A percentile compares a stretch with the other conserved stretches of the same genome.
phyloP scores from a whole-genome alignment of 2,329 filamentous ascomycete genomes.

The Hypoxylon sp. region DNA sequence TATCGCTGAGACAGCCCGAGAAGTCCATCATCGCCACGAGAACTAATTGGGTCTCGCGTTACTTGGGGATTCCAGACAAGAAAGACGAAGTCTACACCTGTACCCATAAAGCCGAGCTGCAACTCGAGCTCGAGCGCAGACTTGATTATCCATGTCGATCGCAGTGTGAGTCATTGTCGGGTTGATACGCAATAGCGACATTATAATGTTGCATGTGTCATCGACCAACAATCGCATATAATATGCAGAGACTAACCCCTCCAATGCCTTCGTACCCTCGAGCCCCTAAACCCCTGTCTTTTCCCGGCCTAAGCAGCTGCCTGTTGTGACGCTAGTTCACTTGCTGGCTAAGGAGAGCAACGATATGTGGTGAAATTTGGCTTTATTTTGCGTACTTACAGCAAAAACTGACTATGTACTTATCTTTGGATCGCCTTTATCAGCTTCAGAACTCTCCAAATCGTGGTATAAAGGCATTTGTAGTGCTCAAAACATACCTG shows the following conservation, averaged over 20 bases:
- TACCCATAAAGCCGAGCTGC: not conserved
- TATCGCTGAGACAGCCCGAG: conserved; percentile 23
- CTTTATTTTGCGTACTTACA: not conserved
- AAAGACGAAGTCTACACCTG: not conserved
- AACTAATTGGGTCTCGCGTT: not conserved
- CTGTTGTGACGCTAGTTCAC: not conserved
- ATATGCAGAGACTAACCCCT: not conserved
- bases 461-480: not conserved
- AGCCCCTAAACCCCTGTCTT: not conserved
- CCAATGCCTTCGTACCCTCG: not conserved
- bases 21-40: conserved; percentile 24
- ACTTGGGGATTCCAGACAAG: not conserved
- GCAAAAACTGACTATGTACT: not conserved
- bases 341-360: too few species aligned
- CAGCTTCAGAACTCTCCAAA: not conserved
- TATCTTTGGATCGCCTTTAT: not conserved
- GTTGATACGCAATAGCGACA: conserved; percentile 2
- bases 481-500: not conserved
- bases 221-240: not conserved
- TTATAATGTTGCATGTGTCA: conserved; percentile 4
- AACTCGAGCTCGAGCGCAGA: not conserved
- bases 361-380: not conserved
- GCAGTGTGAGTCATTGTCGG: conserved; percentile 2
- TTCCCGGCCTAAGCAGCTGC: not conserved
- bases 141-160: not conserved